These are phyloP conservation scores for Ascochyta viciae-villosae DNA, from an alignment of 2,329 filamentous ascomycete species.

Conservation along the genomic window DNA sequence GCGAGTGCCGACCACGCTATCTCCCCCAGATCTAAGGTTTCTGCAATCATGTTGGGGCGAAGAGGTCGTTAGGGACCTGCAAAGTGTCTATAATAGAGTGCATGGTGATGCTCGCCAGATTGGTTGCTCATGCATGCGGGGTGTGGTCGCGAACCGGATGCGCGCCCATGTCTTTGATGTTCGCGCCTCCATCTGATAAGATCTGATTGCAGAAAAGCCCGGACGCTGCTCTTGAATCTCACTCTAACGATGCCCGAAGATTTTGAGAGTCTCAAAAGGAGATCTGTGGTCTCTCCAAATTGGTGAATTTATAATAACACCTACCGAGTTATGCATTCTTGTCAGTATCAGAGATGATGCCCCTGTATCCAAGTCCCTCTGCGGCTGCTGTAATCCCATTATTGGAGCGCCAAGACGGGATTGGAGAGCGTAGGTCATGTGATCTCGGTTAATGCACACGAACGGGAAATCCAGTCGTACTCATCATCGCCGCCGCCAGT, in stretches of 20 bases:
- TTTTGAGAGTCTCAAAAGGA: no score
- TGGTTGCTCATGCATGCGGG: conserved; percentile 7
- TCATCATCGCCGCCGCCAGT: conserved; percentile 37
- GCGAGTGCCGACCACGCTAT: conserved; percentile 1
- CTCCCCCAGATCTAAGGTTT: not conserved
- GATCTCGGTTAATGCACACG: conserved; percentile 29
- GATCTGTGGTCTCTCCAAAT: no score
- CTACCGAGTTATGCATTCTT: no score
- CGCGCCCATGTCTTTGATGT: conserved; percentile 7
- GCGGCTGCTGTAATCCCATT: no score
- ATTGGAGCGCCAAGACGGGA: conserved; percentile 20
- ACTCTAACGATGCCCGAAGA: no score
- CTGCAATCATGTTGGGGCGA: not conserved
- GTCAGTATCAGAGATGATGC: no score
- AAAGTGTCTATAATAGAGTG: not conserved
- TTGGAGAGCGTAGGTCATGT: conserved; percentile 17
- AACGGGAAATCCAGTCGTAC: conserved; percentile 27
- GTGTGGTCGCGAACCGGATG: conserved; percentile 1
- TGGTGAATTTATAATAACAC: no score
- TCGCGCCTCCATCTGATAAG: conserved; percentile 14
- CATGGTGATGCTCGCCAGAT: conserved; percentile 1
- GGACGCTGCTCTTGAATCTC: no score
- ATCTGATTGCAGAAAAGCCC: not conserved
- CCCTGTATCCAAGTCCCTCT: no score
- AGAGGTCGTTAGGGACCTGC: not conserved